Evolutionary conservation across 2,329 filamentous ascomycete genomes (phyloP), one percentile per base, ranked within the genome.

Genomic region (Ophiostoma pallidulum): DNA sequence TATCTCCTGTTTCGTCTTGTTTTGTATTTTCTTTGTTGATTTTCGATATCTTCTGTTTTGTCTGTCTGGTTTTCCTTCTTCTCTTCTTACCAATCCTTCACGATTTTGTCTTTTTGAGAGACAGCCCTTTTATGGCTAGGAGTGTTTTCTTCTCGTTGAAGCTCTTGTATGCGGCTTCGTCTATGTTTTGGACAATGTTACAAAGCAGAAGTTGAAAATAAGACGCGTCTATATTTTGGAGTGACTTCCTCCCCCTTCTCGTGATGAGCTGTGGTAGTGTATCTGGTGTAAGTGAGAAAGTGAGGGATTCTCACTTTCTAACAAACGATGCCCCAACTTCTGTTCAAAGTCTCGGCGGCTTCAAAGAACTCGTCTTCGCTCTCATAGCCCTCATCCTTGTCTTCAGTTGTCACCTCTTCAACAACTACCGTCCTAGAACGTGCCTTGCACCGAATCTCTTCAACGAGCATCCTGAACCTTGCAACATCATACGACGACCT

Each of bases 1-100:
- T 48, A 46, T 52, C 41, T 53, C 41, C 36, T 45, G 41, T 19
- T 19, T 22, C 33, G 45, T 44, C 14, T 35, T 41, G 31, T 5
- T 12, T 16, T 16, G 41, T 35, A 29, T 39, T 12, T 41, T 13
- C 44, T 44, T 16, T 14, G n/a, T 32, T 41, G 14, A 36, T 22
- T 22, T 22, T n/a, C 16, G 37, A 46, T 46, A 49, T 41, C 31
- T 14, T 6, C 19, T 35, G 2, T 26, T 45, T 18, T 29, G 33
- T 32, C 28, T 41, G 28, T 41, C 18, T 43, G 19, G 19, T 22
- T 39, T n/a, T 41, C 5, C 12, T 41, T 37, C 16, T 35, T 35
- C 8, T 35, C 32, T 35, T 16, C 32, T n/a, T 14, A 14, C 16
- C 37, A 26, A 22, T 40, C 38, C 43, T 45, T 38, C n/a, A 14